These are phyloP conservation scores for Colletotrichum sp. DNA, from an alignment of 2,329 filamentous ascomycete genomes.

Conservation along the genomic window DNA sequence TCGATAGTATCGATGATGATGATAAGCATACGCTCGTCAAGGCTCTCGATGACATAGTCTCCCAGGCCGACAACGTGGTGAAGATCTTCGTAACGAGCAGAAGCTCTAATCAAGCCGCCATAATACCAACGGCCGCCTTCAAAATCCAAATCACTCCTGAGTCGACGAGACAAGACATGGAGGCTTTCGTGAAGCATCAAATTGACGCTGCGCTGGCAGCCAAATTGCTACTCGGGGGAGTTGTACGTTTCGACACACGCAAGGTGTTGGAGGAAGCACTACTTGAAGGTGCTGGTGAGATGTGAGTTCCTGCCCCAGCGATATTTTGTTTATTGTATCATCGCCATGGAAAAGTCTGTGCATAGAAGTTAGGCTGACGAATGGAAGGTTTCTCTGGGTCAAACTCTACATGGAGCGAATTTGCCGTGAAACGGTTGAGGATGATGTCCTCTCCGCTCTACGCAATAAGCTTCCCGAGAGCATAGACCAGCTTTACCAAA, in stretches of 20 bases:
- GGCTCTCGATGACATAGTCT: background rate
- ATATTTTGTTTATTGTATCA: too few species aligned
- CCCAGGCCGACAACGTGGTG: background rate
- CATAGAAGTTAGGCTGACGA: fast-evolving
- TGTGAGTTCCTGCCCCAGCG: background rate
- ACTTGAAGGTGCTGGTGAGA: background rate
- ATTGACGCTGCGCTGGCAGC: background rate
- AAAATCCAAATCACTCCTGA: background rate
- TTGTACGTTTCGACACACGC: background rate
- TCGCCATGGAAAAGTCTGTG: background rate
- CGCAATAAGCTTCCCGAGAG: background rate
- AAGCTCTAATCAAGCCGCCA: background rate
- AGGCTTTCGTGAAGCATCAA: background rate
- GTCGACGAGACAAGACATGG: background rate
- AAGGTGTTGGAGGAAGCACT: background rate
- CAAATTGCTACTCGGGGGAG: background rate
- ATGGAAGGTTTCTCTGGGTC: background rate
- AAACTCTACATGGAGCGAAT: background rate
- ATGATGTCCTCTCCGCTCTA: background rate
- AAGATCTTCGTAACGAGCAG: background rate
- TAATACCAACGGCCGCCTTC: background rate
- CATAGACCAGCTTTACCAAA: background rate
- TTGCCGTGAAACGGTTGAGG: background rate
- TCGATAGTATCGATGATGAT: background rate
- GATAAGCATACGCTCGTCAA: background rate